Percentiles rank a stretch among this genome's conserved stretches.
Evolutionary conservation across 1,139 yeast species (phyloP).

Genomic region (Taphrina populina): DNA sequence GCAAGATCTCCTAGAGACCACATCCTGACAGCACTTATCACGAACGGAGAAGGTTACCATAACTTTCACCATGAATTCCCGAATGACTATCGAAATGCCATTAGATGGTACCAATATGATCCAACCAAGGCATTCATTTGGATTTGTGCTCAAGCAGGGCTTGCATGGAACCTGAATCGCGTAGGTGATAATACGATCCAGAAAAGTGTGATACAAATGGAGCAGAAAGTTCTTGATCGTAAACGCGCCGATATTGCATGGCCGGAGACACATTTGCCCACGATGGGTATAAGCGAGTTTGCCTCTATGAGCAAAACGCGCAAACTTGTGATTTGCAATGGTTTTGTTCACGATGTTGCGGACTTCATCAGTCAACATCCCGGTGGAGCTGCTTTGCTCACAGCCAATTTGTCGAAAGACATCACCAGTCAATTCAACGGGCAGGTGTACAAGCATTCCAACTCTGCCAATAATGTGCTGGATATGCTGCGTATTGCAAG

Average conservation of each 20-base stretch:
- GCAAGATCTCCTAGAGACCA: slow-evolving; percentile 97
- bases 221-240: slow-evolving; percentile 88
- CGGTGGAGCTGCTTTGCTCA: slow-evolving; percentile 87
- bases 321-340: slow-evolving; percentile 77
- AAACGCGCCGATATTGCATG: slow-evolving; percentile 76
- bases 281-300: slow-evolving; percentile 85
- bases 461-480: slow-evolving; percentile 94
- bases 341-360: slow-evolving; percentile 90
- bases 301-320: slow-evolving; percentile 60
- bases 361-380: slow-evolving; percentile 88
- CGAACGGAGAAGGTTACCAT: slow-evolving; percentile 98
- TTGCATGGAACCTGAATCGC: slow-evolving; percentile 85
- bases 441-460: slow-evolving; percentile 93
- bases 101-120: slow-evolving; percentile 97
- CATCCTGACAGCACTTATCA: slow-evolving; percentile 85
- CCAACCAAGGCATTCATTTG: slow-evolving; percentile 87
- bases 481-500: slow-evolving; percentile 96
- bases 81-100: slow-evolving; percentile 94
- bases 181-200: slow-evolving; percentile 94
- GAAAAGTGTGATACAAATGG: slow-evolving; percentile 93
- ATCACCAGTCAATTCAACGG: slow-evolving; percentile 97
- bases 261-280: slow-evolving; percentile 82
- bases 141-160: slow-evolving; percentile 68
- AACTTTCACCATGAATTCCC: slow-evolving; percentile 99
- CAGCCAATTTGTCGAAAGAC: slow-evolving; percentile 88